Percentiles rank a stretch among this genome's conserved stretches.
phyloP scores from a whole-genome alignment of 2,329 filamentous ascomycete genomes.

The Verticillium dahliae region DNA sequence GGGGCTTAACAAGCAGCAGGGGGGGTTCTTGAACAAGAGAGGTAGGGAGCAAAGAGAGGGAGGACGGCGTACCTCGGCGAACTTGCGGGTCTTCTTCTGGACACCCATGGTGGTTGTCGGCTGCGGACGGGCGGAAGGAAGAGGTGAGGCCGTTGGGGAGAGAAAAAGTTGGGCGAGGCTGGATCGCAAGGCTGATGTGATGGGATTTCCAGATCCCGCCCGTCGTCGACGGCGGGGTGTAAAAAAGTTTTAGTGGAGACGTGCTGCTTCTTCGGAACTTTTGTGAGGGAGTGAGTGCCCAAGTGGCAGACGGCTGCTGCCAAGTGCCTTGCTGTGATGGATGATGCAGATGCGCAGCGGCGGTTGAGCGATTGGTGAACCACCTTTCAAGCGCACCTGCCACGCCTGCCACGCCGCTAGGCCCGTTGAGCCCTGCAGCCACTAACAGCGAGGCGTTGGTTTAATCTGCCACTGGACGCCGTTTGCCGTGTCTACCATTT shows the following conservation, averaged over 20 bases:
- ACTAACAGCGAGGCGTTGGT: neutral
- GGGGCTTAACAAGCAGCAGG: neutral
- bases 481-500: neutral
- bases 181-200: conserved; percentile 1
- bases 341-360: too few relatives aligned
- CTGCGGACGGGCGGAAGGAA: neutral
- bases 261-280: too few relatives aligned
- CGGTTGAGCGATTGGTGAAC: neutral
- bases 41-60: conserved; percentile 11
- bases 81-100: conserved; percentile 87
- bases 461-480: neutral
- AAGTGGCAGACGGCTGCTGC: neutral
- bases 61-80: conserved; percentile 52
- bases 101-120: conserved; percentile 62
- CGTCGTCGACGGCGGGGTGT: neutral
- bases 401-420: neutral
- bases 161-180: conserved; percentile 2
- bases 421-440: neutral
- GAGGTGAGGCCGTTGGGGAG: neutral
- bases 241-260: conserved; percentile 1
- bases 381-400: neutral
- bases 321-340: neutral
- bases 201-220: neutral
- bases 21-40: conserved; percentile 9
- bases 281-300: too few relatives aligned